A percentile compares a stretch with the other conserved stretches of the same genome.
Conservation (phyloP, 106 monocot genomes). For the Apostasia ramifera region DNA sequence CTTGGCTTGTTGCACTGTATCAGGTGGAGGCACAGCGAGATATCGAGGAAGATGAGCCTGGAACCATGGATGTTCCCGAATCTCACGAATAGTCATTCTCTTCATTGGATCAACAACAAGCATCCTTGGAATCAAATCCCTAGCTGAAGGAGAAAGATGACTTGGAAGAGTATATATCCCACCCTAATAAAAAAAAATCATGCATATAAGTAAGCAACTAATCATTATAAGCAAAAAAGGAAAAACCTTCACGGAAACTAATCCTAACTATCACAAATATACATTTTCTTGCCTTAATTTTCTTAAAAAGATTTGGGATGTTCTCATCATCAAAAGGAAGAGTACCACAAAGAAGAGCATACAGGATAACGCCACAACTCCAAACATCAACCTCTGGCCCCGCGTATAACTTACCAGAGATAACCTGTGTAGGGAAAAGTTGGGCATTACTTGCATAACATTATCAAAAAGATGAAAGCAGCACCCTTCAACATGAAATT, state of each 20-base stretch:
- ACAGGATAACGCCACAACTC: conserved; percentile 26
- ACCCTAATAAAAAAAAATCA: conserved; percentile 16
- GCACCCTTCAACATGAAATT: no score
- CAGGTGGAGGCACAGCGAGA: conserved; percentile 49
- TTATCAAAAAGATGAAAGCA: neutral
- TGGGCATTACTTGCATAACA: neutral
- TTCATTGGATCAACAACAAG: conserved; percentile 59
- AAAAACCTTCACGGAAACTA: neutral
- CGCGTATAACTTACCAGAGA: conserved; percentile 26
- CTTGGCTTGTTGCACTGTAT: conserved; percentile 46
- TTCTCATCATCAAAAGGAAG: conserved; percentile 29
- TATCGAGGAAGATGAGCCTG: conserved; percentile 47
- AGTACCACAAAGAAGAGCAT: conserved; percentile 24
- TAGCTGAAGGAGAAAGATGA: conserved; percentile 50
- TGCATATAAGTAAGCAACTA: conserved; percentile 2
- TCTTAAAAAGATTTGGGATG: conserved; percentile 23
- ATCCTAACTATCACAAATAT: neutral
- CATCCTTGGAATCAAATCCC: conserved; percentile 64
- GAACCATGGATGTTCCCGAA: conserved; percentile 55
- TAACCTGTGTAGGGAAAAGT: conserved; percentile 16
- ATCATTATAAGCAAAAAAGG: neutral
- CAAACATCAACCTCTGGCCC: conserved; percentile 22
- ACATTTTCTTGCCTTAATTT: conserved; percentile 19
- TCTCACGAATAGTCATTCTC: conserved; percentile 50
- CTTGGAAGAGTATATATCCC: conserved; percentile 62